phyloP scores from a whole-genome alignment of 768 basidiomycete genomes.

The Pulveroboletus sp. region DNA sequence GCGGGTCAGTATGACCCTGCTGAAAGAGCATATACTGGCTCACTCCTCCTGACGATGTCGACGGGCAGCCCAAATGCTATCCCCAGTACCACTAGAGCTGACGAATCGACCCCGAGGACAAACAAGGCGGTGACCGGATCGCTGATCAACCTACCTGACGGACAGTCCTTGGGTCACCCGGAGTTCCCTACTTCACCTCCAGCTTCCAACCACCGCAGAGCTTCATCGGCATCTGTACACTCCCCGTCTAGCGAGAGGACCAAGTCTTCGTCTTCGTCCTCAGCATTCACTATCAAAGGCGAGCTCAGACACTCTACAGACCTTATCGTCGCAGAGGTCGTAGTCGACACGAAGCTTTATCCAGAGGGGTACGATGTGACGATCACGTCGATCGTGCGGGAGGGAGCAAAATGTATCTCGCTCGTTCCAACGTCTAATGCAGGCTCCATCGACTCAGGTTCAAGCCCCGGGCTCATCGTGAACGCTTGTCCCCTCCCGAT shows the following conservation, averaged over 20 bases:
- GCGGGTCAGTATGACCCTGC: conserved; percentile 48
- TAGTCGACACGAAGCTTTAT: conserved; percentile 79
- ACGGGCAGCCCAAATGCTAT: conserved; percentile 2
- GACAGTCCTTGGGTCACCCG: conserved; percentile 4
- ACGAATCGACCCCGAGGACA: conserved; percentile 39
- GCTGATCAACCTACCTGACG: conserved; percentile 13
- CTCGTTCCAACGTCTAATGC: conserved; percentile 20
- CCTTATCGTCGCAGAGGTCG: conserved; percentile 70
- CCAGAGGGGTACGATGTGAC: conserved; percentile 65
- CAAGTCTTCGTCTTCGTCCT: conserved; percentile 35
- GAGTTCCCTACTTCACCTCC: conserved; percentile 25
- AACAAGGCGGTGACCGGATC: conserved; percentile 35
- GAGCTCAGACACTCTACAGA: conserved; percentile 62
- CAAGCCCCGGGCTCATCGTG: background rate
- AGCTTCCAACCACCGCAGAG: conserved; percentile 12
- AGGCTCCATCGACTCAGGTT: background rate
- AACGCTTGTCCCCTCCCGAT: conserved; percentile 43
- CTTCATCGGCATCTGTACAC: conserved; percentile 25
- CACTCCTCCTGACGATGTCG: conserved; percentile 42
- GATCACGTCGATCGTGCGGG: conserved; percentile 41
- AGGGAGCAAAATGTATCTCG: conserved; percentile 34
- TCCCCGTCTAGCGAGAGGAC: conserved; percentile 33
- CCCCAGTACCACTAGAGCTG: conserved; percentile 16
- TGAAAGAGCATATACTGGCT: conserved; percentile 46
- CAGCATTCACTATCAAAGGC: conserved; percentile 58